phyloP scores from a whole-genome alignment of 2,329 filamentous ascomycete species.

The Gnomoniopsis smithogilvyi region DNA sequence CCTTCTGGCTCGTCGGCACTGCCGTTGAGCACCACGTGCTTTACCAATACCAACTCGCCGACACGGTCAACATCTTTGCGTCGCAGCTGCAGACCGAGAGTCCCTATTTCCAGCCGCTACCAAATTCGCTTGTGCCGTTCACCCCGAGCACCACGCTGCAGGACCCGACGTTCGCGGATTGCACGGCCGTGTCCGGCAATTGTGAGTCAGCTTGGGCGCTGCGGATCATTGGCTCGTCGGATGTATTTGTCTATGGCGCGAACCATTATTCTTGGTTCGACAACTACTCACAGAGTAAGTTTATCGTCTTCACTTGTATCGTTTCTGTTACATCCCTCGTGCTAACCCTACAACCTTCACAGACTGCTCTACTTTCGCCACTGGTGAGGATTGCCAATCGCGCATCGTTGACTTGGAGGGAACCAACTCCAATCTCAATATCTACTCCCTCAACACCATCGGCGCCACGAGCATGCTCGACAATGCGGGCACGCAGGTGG shows the following conservation, averaged over 20 bases:
- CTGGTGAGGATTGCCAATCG: conserved; percentile 43
- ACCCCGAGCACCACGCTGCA: conserved; percentile 33
- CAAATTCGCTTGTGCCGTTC: conserved; percentile 57
- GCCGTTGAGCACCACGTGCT: conserved; percentile 62
- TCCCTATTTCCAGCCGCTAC: conserved; percentile 67
- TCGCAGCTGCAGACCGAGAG: conserved; percentile 68
- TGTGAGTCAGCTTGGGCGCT: conserved; percentile 63
- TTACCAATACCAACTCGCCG: conserved; percentile 64
- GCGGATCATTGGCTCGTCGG: conserved; percentile 53
- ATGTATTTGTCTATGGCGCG: conserved; percentile 58
- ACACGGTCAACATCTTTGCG: conserved; percentile 59
- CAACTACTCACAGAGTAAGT: conserved; percentile 43
- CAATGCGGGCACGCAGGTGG: conserved; percentile 31
- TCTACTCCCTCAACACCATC: conserved; percentile 45
- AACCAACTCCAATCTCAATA: conserved; percentile 27
- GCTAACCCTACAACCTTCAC: neutral
- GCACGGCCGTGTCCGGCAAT: conserved; percentile 28
- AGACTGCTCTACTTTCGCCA: conserved; percentile 42
- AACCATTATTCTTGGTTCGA: conserved; percentile 68
- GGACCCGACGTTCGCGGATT: conserved; percentile 54
- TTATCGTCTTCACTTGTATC: too few relatives aligned
- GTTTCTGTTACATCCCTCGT: neutral
- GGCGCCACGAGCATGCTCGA: conserved; percentile 39
- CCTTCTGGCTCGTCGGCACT: conserved; percentile 62
- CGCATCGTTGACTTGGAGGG: conserved; percentile 35